Evolutionary conservation across 2,329 filamentous ascomycete species (phyloP).

Genomic region (Sordariomycetes sp.): DNA sequence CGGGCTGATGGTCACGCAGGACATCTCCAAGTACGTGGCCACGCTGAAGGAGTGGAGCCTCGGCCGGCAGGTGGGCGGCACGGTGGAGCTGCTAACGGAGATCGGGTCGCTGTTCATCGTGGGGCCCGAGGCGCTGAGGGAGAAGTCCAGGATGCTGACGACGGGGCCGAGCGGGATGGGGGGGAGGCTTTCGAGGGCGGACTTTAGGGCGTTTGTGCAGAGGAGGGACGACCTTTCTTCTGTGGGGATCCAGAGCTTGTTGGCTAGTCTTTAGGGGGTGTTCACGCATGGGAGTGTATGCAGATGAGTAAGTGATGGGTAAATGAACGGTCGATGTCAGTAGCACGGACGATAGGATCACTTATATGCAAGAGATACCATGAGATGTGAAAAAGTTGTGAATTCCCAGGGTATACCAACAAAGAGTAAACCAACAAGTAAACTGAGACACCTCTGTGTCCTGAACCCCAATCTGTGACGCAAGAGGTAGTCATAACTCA

Average conservation of each 20-base stretch:
- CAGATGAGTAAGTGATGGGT: not conserved
- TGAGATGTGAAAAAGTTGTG: not conserved
- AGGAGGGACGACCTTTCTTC: constrained; percentile 75
- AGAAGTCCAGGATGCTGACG: constrained; percentile 53
- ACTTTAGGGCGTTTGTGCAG: constrained; percentile 76
- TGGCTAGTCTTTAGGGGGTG: constrained; percentile 46
- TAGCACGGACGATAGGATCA: not conserved
- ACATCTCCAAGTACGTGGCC: constrained; percentile 87
- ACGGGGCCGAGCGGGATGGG: constrained; percentile 27
- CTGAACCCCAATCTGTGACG: not conserved
- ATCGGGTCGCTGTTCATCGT: constrained; percentile 95
- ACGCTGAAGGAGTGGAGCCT: constrained; percentile 76
- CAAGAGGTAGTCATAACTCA: not conserved
- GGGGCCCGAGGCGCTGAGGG: constrained; percentile 64
- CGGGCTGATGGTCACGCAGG: constrained; percentile 89
- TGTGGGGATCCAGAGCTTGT: constrained; percentile 71
- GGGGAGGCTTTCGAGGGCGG: constrained; percentile 51
- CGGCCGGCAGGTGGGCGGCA: constrained; percentile 53
- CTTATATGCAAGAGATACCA: not conserved
- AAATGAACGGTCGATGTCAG: not conserved
- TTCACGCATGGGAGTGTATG: too few species aligned
- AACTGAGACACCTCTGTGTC: not conserved
- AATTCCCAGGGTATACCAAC: not conserved
- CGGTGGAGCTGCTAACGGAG: constrained; percentile 80
- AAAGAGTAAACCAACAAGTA: not conserved